Conservation (phyloP, 164 flowering plant species). For the Aristolochia fimbriata region DNA sequence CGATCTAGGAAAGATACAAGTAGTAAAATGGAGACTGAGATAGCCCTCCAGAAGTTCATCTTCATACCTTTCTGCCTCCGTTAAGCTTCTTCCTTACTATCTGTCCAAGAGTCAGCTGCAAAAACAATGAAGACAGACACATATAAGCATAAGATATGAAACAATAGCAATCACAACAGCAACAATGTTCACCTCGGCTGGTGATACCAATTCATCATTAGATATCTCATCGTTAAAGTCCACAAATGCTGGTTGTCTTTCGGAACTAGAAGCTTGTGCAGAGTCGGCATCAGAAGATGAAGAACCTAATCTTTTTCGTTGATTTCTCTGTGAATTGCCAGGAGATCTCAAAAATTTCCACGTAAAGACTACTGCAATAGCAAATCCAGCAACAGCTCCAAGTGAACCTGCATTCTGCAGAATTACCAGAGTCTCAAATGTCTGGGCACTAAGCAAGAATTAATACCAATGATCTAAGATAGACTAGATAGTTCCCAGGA, state of each 20-base stretch:
- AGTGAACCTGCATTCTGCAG: slow-evolving; percentile 25
- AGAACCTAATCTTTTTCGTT: slow-evolving; percentile 16
- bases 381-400: slow-evolving; percentile 31
- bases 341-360: slow-evolving; percentile 28
- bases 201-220: slow-evolving; percentile 11
- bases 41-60: background rate
- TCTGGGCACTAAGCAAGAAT: background rate
- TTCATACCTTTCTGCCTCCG: slow-evolving; percentile 24
- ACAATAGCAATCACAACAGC: background rate
- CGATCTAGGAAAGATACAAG: background rate
- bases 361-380: slow-evolving; percentile 24
- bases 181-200: slow-evolving; percentile 10
- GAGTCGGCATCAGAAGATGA: slow-evolving; percentile 10
- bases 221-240: background rate
- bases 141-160: background rate
- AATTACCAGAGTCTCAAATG: background rate
- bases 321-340: slow-evolving; percentile 11
- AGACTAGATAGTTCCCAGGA: background rate
- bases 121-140: slow-evolving; percentile 4
- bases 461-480: too few relatives aligned
- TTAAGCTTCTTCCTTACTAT: slow-evolving; percentile 19
- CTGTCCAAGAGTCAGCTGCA: slow-evolving; percentile 17
- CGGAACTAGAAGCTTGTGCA: slow-evolving; percentile 8
- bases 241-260: background rate
- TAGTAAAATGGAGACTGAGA: background rate